phyloP scores from a whole-genome alignment of 768 basidiomycete species.

The Lenzites betulinus region DNA sequence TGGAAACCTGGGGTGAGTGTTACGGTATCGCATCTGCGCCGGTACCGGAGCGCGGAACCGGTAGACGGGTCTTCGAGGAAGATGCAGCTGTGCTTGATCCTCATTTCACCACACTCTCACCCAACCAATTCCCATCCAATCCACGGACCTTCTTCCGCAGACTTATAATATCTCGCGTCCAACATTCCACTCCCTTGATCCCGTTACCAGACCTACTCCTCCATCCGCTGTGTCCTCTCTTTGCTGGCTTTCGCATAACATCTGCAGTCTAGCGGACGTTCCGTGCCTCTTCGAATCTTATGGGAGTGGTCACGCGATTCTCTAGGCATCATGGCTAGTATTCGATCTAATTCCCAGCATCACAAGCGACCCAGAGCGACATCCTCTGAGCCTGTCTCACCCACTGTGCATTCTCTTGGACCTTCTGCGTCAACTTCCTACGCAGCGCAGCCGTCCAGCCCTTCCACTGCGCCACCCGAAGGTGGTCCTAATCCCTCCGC shows the following conservation, averaged over 20 bases:
- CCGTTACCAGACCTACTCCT: background rate
- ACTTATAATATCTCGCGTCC: background rate
- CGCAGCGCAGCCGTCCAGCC: too few relatives aligned
- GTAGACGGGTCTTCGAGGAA: background rate
- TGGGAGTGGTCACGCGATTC: background rate
- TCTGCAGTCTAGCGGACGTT: background rate
- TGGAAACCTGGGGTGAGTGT: background rate
- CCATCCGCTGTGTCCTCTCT: background rate
- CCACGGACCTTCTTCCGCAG: background rate
- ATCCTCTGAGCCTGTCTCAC: background rate
- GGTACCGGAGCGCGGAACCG: background rate
- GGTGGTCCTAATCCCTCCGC: background rate
- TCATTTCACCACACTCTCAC: background rate
- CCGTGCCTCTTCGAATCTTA: background rate
- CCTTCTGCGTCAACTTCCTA: too few relatives aligned
- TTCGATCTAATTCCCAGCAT: background rate
- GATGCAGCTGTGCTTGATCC: background rate
- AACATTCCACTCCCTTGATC: background rate
- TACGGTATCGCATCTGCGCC: background rate
- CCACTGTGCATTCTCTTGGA: too few relatives aligned
- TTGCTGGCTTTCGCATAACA: background rate
- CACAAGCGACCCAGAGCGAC: background rate
- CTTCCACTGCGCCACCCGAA: background rate
- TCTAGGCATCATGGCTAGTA: background rate
- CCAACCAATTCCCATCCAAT: background rate